A percentile compares a stretch with the other conserved stretches of the same genome.
phyloP scores from a whole-genome alignment of 441 rosid genomes.

The Hura crepitans region DNA sequence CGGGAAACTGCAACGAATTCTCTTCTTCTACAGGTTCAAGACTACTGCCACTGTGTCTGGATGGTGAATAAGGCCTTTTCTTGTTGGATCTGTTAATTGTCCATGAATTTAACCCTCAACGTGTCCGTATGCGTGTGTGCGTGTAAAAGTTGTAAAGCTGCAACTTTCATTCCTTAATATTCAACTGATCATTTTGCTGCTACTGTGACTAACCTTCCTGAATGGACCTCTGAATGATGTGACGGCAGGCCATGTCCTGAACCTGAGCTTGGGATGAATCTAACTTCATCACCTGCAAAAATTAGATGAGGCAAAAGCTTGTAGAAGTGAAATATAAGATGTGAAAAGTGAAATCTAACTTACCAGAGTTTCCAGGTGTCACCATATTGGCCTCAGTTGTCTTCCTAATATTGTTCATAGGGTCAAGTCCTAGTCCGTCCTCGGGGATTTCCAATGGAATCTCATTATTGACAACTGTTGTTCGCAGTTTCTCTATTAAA shows the following conservation, averaged over 20 bases:
- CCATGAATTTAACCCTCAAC: conserved; percentile 15
- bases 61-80: conserved; percentile 46
- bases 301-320: conserved; percentile 18
- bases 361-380: conserved; percentile 67
- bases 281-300: conserved; percentile 48
- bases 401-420: conserved; percentile 28
- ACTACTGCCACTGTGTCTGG: conserved; percentile 50
- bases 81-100: conserved; percentile 42
- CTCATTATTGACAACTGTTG: conserved; percentile 26
- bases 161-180: no score
- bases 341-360: conserved; percentile 3
- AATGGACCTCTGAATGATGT: conserved; percentile 38
- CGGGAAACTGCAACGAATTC: conserved; percentile 36
- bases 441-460: conserved; percentile 33
- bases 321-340: neutral
- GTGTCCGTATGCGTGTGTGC: no score
- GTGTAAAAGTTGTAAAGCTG: no score
- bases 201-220: conserved; percentile 42
- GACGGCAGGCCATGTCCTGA: conserved; percentile 46
- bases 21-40: conserved; percentile 80
- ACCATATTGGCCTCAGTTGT: conserved; percentile 33
- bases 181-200: no score
- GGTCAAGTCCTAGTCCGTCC: conserved; percentile 39
- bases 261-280: conserved; percentile 65
- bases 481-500: conserved; percentile 49